These are phyloP conservation scores for Pythium apleroticum DNA, from an alignment of 352 stramenopile species.

Conservation along the genomic window DNA sequence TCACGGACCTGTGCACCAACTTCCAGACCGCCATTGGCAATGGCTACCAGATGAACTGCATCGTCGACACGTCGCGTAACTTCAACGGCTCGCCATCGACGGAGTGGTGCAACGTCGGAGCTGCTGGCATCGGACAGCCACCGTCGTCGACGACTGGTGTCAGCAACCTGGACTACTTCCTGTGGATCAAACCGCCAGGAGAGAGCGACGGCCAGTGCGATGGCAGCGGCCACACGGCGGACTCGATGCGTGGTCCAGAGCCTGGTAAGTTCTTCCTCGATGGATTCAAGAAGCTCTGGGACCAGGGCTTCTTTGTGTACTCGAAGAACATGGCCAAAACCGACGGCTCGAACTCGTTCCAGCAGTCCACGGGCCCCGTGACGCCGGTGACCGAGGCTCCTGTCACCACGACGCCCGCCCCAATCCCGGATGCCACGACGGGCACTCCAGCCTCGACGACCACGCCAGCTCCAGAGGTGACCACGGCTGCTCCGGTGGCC, in stretches of 20 bases:
- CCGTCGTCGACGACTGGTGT: constrained; percentile 49
- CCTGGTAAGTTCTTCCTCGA: constrained; percentile 60
- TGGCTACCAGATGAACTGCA: constrained; percentile 34
- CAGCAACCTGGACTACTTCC: constrained; percentile 59
- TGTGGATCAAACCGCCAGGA: constrained; percentile 67
- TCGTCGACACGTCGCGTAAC: constrained; percentile 70
- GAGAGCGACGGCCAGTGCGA: constrained; percentile 68
- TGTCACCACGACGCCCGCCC: not conserved
- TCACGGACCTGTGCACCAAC: constrained; percentile 42
- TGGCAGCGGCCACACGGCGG: constrained; percentile 28
- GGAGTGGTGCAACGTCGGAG: constrained; percentile 75
- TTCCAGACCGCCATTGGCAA: constrained; percentile 42
- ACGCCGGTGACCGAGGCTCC: constrained; percentile 2
- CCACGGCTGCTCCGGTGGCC: not conserved
- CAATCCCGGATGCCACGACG: constrained; percentile 1
- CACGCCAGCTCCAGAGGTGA: not conserved
- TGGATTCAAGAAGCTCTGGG: constrained; percentile 54
- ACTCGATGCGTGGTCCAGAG: constrained; percentile 35
- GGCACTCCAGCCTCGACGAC: not conserved
- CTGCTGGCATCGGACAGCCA: constrained; percentile 53
- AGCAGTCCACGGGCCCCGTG: not conserved
- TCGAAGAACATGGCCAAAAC: constrained; percentile 17
- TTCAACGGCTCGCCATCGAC: constrained; percentile 33
- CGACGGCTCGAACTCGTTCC: constrained; percentile 4
- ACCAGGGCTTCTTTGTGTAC: constrained; percentile 71